Base-by-base conservation (phyloP, 2,329 filamentous ascomycete species). In the Neonectria coccinea region DNA sequence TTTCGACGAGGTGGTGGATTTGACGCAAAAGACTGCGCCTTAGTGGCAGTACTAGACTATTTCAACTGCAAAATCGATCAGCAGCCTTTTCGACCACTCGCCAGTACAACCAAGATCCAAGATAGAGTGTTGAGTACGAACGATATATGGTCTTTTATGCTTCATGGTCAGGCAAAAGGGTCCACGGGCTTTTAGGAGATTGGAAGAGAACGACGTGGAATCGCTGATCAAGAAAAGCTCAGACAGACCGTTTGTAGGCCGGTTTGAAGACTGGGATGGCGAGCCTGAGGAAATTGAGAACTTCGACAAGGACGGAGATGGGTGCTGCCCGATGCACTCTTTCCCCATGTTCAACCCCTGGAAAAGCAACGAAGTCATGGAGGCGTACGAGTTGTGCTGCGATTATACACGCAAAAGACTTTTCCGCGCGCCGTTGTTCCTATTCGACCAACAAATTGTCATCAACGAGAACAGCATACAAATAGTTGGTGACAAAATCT, bases 301-400 rank as follows among this genome's bases (percentile, higher is more conserved):
- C 5, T 62, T 57, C 14, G 59, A 53, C 0, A 42, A 57, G 22
- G 54, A 62, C 11, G 59, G 59, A 25, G 59, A 57, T 33, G 59
- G 59, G 1, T 62, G 54, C 14, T 62, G 59, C 29, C 54, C 54
- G 1, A 57, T 52, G n/a, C 54, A 62, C 36, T 57, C 59, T 2
- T 57, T 53, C 27, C 59, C 59, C 47, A 62, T 62, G 47, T 62
- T 57, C 10, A 62, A 62, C 11, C 54, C 59, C 14, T 62, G 59
- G 59, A 57, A 62, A 41, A 62, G 31, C n/a, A 7, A n/a, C 1
- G 29, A 52, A 0, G 47, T 62, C 31, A 62, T 62, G 54, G 11
- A 45, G 2, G 50, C 48, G 16, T 54, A 62, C 22, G n/a, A 48
- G 1, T n/a, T 57, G 16, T 57, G 59, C 12, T 57, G 53, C 48